phyloP scores from a whole-genome alignment of 2,329 filamentous ascomycete species.

The Pestalotiopsis sp. region DNA sequence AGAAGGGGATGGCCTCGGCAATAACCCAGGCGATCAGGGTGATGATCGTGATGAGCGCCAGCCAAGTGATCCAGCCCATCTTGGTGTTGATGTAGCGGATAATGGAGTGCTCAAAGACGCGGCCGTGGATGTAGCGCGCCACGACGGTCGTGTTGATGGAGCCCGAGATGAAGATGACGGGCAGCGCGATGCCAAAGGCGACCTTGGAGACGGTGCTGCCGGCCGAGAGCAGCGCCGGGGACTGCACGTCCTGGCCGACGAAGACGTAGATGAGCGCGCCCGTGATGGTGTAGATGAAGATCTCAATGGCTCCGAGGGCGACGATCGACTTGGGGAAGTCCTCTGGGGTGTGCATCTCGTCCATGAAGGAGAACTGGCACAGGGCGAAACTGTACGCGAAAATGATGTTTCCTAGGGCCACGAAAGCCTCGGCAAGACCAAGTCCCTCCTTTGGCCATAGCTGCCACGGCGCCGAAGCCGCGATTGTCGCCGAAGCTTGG shows the following conservation, averaged over 20 bases:
- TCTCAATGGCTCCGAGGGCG: constrained; percentile 57
- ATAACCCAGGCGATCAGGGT: constrained; percentile 72
- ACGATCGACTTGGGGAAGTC: constrained; percentile 44
- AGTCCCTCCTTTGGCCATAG: constrained; percentile 34
- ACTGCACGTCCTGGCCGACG: constrained; percentile 57
- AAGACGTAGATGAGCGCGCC: constrained; percentile 66
- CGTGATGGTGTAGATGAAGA: constrained; percentile 61
- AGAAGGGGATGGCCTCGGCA: constrained; percentile 74
- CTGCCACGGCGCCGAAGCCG: constrained; percentile 28
- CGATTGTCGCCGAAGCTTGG: constrained; percentile 18
- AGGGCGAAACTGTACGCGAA: constrained; percentile 58
- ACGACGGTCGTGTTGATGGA: constrained; percentile 65
- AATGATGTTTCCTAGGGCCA: constrained; percentile 62
- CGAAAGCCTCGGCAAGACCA: constrained; percentile 50
- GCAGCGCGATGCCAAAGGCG: constrained; percentile 65
- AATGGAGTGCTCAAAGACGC: constrained; percentile 33
- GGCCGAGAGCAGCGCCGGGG: constrained; percentile 63
- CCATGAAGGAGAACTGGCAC: constrained; percentile 41
- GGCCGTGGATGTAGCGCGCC: constrained; percentile 35
- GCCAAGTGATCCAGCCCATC: constrained; percentile 50
- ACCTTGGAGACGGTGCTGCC: constrained; percentile 58
- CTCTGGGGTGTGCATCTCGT: constrained; percentile 43
- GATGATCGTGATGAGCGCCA: constrained; percentile 56
- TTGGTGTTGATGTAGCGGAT: constrained; percentile 36
- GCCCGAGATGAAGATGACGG: constrained; percentile 67